Percentiles rank a stretch among this genome's conserved stretches.
These are phyloP conservation scores for Nemophila menziesii DNA, from an alignment of 257 asterid genomes.

Conservation along the genomic window DNA sequence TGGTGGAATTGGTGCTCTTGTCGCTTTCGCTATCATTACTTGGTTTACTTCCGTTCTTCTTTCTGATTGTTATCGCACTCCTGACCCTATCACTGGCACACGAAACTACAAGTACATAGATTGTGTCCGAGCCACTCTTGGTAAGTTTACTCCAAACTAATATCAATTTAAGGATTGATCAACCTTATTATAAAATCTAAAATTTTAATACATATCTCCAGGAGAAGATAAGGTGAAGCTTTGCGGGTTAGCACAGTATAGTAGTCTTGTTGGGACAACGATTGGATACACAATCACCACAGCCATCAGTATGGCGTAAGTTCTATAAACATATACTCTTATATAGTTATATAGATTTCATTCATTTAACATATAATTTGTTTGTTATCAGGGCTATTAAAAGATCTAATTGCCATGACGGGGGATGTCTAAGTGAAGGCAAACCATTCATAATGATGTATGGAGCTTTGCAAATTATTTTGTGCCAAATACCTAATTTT, in stretches of 20 bases:
- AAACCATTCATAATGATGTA: constrained; percentile 58
- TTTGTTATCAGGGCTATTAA: constrained; percentile 41
- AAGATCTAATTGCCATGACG: constrained; percentile 55
- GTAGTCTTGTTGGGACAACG: constrained; percentile 23
- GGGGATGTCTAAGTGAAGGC: constrained; percentile 26
- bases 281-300: constrained; percentile 21
- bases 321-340: too few relatives aligned
- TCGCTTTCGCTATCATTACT: constrained; percentile 47
- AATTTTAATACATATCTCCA: constrained; percentile 4
- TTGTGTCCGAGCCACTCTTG: constrained; percentile 62
- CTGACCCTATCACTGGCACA: constrained; percentile 54
- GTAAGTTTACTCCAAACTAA: too few relatives aligned
- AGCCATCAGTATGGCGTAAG: constrained; percentile 52
- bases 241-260: constrained; percentile 64
- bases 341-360: too few relatives aligned
- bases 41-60: constrained; percentile 60
- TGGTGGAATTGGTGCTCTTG: constrained; percentile 55
- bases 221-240: constrained; percentile 53
- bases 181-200: too few relatives aligned
- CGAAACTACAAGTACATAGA: constrained; percentile 74
- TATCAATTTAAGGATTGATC: too few relatives aligned
- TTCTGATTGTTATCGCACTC: constrained; percentile 58
- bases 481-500: constrained; percentile 80
- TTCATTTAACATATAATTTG: too few relatives aligned
- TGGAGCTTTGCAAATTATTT: constrained; percentile 44